Conservation (phyloP, 768 basidiomycete genomes). For the Collybia sordida region DNA sequence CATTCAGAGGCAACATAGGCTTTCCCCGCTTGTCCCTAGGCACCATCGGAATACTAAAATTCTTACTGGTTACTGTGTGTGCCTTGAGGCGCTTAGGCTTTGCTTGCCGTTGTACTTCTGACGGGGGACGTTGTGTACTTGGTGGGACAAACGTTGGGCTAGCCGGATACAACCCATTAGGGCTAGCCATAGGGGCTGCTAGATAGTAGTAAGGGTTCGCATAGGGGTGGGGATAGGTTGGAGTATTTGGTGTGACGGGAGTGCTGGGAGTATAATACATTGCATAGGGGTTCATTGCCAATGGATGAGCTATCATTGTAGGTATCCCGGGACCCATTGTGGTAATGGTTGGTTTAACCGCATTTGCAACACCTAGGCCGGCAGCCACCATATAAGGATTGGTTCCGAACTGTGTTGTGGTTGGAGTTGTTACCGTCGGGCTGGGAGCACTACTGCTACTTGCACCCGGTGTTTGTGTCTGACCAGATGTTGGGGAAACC, state of each 20-base stretch:
- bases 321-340: conserved; percentile 17
- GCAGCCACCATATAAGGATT: conserved; percentile 23
- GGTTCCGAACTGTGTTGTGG: conserved; percentile 16
- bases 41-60: conserved; percentile 74
- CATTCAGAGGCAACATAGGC: conserved; percentile 75
- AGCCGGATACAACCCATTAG: conserved; percentile 34
- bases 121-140: conserved; percentile 21
- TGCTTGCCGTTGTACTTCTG: conserved; percentile 43
- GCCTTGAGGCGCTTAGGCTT: conserved; percentile 81
- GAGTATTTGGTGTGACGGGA: conserved; percentile 36
- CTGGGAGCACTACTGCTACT: neutral
- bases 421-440: conserved; percentile 5
- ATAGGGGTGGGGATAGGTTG: conserved; percentile 33
- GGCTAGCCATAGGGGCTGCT: conserved; percentile 35
- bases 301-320: conserved; percentile 4
- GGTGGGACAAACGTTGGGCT: conserved; percentile 26
- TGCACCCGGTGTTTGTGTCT: neutral
- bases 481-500: conserved; percentile 6
- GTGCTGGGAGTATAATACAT: conserved; percentile 41
- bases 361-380: neutral
- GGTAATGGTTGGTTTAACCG: conserved; percentile 16
- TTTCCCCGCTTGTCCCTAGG: conserved; percentile 70
- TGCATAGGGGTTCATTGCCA: conserved; percentile 39
- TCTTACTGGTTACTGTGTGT: conserved; percentile 78
- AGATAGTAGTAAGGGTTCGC: conserved; percentile 41